Evolutionary conservation across 225 moss, liverwort and hornwort species (phyloP).

Genomic region (Ulota crispa): DNA sequence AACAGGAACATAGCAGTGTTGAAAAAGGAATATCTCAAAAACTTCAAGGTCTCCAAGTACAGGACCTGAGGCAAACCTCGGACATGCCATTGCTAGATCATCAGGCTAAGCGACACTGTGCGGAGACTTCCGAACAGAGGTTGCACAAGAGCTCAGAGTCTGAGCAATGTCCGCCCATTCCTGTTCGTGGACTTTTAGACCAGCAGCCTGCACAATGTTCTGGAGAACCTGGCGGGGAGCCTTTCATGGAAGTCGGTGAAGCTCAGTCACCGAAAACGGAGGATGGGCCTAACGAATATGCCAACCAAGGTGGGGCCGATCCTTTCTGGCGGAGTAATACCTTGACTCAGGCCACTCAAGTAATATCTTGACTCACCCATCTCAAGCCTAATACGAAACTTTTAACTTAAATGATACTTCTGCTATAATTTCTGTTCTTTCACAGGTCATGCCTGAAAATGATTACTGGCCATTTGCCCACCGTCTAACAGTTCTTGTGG

Average conservation of each 20-base stretch:
- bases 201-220: slow-evolving; percentile 35
- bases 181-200: slow-evolving; percentile 24
- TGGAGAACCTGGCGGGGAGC: slow-evolving; percentile 10
- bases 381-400: slow-evolving; percentile 17
- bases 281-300: slow-evolving; percentile 28
- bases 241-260: slow-evolving; percentile 17
- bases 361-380: slow-evolving; percentile 30
- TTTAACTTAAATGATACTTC: background rate
- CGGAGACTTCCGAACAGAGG: background rate
- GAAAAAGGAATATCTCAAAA: slow-evolving; percentile 41
- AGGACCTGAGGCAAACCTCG: slow-evolving; percentile 25
- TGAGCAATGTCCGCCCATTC: slow-evolving; percentile 10
- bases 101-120: slow-evolving; percentile 13
- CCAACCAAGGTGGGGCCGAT: slow-evolving; percentile 33
- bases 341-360: slow-evolving; percentile 45
- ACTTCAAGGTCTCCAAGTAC: slow-evolving; percentile 43
- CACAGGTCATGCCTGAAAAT: background rate
- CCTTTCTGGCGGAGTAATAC: slow-evolving; percentile 48
- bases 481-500: slow-evolving; percentile 8
- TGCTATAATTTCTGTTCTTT: background rate
- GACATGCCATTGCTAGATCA: slow-evolving; percentile 25
- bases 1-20: slow-evolving; percentile 27
- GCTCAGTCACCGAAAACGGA: slow-evolving; percentile 36
- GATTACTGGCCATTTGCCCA: slow-evolving; percentile 1
- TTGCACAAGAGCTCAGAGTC: slow-evolving; percentile 27